phyloP scores from a whole-genome alignment of 805 yeast genomes.

The Komagataella phaffii region DNA sequence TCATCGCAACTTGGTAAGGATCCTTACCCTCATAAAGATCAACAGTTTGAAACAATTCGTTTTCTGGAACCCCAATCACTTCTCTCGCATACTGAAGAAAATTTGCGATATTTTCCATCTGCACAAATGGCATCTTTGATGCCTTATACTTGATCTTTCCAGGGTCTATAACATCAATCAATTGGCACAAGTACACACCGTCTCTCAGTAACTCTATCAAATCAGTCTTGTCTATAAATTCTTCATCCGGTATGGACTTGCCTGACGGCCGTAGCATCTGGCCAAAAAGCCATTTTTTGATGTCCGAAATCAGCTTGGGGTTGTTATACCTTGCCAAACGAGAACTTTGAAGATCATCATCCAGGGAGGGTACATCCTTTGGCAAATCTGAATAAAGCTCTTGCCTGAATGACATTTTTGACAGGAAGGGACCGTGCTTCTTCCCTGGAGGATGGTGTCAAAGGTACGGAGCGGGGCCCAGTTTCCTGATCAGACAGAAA shows the following conservation, averaged over 20 bases:
- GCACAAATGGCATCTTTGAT: conserved; percentile 61
- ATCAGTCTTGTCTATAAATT: conserved; percentile 14
- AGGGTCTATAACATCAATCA: conserved; percentile 27
- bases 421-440: not conserved
- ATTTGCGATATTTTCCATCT: conserved; percentile 74
- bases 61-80: conserved; percentile 57
- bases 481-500: not conserved
- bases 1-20: conserved; percentile 66
- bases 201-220: conserved; percentile 44
- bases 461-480: not conserved
- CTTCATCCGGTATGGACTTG: conserved; percentile 10
- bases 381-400: not conserved
- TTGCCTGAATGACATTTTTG: not conserved
- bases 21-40: conserved; percentile 66
- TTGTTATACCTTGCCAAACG: conserved; percentile 39
- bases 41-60: conserved; percentile 67
- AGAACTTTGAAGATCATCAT: conserved; percentile 41
- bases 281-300: conserved; percentile 39
- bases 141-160: conserved; percentile 33
- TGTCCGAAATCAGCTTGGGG: conserved; percentile 14
- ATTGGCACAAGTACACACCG: conserved; percentile 41
- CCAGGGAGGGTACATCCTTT: conserved; percentile 39
- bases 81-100: conserved; percentile 49
- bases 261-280: conserved; percentile 11
- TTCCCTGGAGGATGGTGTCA: not conserved